Conservation (phyloP, 805 yeast species). For the Metschnikowia shivogae region DNA sequence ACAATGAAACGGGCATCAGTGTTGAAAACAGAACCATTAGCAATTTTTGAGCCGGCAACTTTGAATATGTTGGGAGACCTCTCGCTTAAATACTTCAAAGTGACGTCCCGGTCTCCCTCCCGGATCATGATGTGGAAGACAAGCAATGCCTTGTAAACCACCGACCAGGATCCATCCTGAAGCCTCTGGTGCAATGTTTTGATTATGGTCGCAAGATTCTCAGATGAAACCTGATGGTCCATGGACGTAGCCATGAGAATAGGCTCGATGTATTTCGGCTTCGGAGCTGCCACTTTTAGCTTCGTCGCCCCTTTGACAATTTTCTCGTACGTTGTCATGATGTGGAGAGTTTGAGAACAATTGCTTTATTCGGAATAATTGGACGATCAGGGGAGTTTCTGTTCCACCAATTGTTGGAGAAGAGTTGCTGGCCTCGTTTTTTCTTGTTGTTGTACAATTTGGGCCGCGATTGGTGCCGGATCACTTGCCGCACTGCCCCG, state of each 20-base stretch:
- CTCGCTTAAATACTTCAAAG: constrained; percentile 54
- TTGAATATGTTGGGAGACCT: constrained; percentile 49
- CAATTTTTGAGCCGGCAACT: constrained; percentile 33
- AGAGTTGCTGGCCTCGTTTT: constrained; percentile 2
- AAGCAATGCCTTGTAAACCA: constrained; percentile 79
- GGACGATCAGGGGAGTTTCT: neutral
- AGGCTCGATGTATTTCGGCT: constrained; percentile 93
- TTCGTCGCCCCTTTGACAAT: constrained; percentile 59
- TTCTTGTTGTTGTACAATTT: constrained; percentile 3
- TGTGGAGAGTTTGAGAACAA: neutral
- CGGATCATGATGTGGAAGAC: constrained; percentile 88
- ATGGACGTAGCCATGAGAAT: constrained; percentile 66
- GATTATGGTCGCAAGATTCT: constrained; percentile 67
- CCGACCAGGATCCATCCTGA: constrained; percentile 84
- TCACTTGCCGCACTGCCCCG: constrained; percentile 1
- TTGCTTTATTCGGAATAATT: neutral
- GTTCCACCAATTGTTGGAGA: neutral
- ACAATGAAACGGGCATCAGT: constrained; percentile 54
- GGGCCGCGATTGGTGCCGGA: constrained; percentile 5
- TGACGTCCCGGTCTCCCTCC: constrained; percentile 81
- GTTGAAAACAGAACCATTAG: constrained; percentile 34
- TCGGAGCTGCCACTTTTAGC: constrained; percentile 88
- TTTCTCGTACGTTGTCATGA: constrained; percentile 48
- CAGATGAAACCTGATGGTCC: constrained; percentile 37
- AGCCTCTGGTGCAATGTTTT: constrained; percentile 57